Percentiles rank a stretch among this genome's conserved stretches.
These are phyloP conservation scores for Parietichytrium sp. DNA, from an alignment of 108 stramenopile species.

Conservation along the genomic window DNA sequence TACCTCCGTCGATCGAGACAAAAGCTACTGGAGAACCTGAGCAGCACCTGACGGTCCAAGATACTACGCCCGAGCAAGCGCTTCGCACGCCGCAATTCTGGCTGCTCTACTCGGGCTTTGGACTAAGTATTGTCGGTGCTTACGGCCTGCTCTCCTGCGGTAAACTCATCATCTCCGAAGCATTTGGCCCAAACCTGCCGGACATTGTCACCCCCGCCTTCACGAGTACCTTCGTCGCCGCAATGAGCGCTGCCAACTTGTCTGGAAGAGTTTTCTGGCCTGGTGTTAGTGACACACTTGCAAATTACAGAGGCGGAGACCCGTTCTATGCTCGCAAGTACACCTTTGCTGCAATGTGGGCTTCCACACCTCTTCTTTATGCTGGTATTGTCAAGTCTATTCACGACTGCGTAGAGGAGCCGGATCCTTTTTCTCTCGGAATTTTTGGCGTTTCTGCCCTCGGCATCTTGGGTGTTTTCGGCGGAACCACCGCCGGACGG, in stretches of 20 bases:
- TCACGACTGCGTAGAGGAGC: slow-evolving; percentile 50
- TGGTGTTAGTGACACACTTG: slow-evolving; percentile 67
- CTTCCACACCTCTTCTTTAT: not conserved
- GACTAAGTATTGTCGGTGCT: slow-evolving; percentile 73
- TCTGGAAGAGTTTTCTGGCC: slow-evolving; percentile 78
- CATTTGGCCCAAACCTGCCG: slow-evolving; percentile 71
- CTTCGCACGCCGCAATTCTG: slow-evolving; percentile 70
- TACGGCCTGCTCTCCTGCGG: slow-evolving; percentile 72
- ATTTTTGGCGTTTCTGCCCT: slow-evolving; percentile 67
- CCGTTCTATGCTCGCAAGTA: slow-evolving; percentile 67
- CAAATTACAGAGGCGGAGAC: slow-evolving; percentile 64
- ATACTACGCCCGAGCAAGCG: slow-evolving; percentile 42
- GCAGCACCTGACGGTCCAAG: not conserved
- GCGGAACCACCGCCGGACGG: slow-evolving; percentile 69
- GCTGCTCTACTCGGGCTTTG: slow-evolving; percentile 69
- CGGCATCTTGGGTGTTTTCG: slow-evolving; percentile 73
- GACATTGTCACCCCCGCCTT: slow-evolving; percentile 67
- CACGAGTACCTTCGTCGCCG: slow-evolving; percentile 67
- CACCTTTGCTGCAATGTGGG: slow-evolving; percentile 59
- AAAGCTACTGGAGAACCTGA: not conserved
- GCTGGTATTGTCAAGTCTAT: slow-evolving; percentile 22
- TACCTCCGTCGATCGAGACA: slow-evolving; percentile 41
- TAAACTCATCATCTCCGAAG: slow-evolving; percentile 79
- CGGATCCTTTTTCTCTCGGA: slow-evolving; percentile 53
- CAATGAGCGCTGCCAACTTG: slow-evolving; percentile 72